A percentile compares a stretch with the other conserved stretches of the same genome.
Evolutionary conservation across 352 stramenopile species (phyloP).

Genomic region (Globisporangium megalacanthum): DNA sequence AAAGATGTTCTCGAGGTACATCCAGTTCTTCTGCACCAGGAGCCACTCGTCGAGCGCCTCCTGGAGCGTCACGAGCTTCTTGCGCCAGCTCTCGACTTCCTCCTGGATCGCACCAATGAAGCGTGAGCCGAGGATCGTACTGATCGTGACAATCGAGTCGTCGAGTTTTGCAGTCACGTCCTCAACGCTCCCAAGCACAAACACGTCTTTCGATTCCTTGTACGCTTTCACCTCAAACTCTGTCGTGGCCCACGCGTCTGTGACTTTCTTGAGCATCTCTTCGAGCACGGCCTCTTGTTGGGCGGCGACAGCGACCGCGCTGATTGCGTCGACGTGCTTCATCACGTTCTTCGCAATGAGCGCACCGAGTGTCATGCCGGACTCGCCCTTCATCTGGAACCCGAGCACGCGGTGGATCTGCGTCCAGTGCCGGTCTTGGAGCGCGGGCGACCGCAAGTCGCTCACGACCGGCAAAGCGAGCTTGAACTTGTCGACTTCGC

Average conservation of each 20-base stretch:
- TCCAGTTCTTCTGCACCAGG: constrained; percentile 86
- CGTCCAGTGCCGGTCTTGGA: constrained; percentile 76
- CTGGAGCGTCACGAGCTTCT: constrained; percentile 77
- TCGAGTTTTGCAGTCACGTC: constrained; percentile 89
- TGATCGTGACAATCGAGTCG: constrained; percentile 92
- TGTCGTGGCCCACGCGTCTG: constrained; percentile 77
- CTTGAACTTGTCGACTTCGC: constrained; percentile 89
- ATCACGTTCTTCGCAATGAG: constrained; percentile 88
- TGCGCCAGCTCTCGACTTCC: constrained; percentile 86
- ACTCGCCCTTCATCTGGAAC: constrained; percentile 85
- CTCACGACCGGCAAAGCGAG: constrained; percentile 74
- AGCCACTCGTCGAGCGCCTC: constrained; percentile 88
- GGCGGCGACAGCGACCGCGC: constrained; percentile 72
- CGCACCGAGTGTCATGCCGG: constrained; percentile 73
- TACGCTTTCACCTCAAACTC: constrained; percentile 92
- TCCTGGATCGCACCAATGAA: constrained; percentile 89
- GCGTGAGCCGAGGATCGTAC: constrained; percentile 88
- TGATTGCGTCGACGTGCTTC: constrained; percentile 84
- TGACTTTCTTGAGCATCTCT: constrained; percentile 93
- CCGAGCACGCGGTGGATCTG: constrained; percentile 77
- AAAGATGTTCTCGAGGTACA: constrained; percentile 88
- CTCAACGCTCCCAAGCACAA: constrained; percentile 89
- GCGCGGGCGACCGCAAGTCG: constrained; percentile 53
- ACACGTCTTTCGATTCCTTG: constrained; percentile 93
- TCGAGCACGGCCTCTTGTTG: constrained; percentile 91